Evolutionary conservation across 2,329 filamentous ascomycete genomes (phyloP).

Genomic region (Phaeophleospora eucalypticola): DNA sequence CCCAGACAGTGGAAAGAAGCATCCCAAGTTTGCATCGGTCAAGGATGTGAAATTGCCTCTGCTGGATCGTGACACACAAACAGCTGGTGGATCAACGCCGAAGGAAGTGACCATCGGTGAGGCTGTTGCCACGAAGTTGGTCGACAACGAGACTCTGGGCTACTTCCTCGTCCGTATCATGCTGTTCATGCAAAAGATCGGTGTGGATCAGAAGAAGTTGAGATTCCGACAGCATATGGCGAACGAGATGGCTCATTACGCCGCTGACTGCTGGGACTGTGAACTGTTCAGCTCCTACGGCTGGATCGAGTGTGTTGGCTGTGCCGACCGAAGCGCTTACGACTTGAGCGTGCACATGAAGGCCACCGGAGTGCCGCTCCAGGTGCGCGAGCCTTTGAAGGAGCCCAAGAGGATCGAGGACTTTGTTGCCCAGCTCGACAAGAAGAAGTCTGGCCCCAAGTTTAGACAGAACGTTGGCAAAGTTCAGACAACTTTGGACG

Average conservation of each 20-base stretch:
- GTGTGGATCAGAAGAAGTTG: constrained; percentile 80
- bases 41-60: constrained; percentile 78
- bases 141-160: constrained; percentile 96
- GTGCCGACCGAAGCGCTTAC: constrained; percentile 91
- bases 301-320: constrained; percentile 98
- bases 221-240: constrained; percentile 97
- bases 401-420: constrained; percentile 78
- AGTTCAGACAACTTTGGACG: constrained; percentile 74
- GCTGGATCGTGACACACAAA: constrained; percentile 78
- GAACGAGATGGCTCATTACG: constrained; percentile 89
- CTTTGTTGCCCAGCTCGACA: constrained; percentile 82
- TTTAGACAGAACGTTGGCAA: constrained; percentile 93
- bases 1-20: constrained; percentile 90
- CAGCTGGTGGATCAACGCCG: constrained; percentile 75
- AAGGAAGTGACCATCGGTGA: constrained; percentile 74
- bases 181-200: constrained; percentile 82
- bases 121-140: constrained; percentile 74
- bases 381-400: constrained; percentile 76
- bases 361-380: constrained; percentile 80
- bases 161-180: constrained; percentile 96
- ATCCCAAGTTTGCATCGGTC: constrained; percentile 80
- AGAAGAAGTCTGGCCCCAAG: constrained; percentile 90
- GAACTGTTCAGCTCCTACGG: constrained; percentile 88
- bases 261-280: constrained; percentile 95
- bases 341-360: constrained; percentile 89